These are phyloP conservation scores for Erysimum cheiranthoides DNA, from an alignment of 345 rosid genomes.

Conservation along the genomic window DNA sequence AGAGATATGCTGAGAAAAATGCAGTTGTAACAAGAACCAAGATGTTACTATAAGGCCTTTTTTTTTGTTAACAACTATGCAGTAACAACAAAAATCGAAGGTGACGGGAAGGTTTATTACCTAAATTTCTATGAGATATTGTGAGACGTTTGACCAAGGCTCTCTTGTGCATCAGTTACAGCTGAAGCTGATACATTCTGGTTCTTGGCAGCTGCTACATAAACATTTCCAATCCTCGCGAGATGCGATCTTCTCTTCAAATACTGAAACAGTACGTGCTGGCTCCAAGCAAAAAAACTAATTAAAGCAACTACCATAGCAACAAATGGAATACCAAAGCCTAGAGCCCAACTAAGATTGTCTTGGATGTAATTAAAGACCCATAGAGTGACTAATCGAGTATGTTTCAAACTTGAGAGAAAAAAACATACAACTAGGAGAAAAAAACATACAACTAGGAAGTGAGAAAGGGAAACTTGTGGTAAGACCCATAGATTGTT, in stretches of 20 bases:
- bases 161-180: constrained; percentile 47
- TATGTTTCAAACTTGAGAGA: too few species aligned
- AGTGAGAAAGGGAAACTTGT: too few species aligned
- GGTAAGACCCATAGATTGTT: too few species aligned
- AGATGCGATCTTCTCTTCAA: constrained; percentile 57
- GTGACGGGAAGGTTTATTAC: constrained; percentile 41
- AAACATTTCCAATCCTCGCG: constrained; percentile 60
- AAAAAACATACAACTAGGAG: too few species aligned
- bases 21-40: constrained; percentile 25
- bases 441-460: too few species aligned
- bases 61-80: neutral
- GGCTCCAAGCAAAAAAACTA: constrained; percentile 61
- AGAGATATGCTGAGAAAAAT: constrained; percentile 64
- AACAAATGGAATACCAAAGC: constrained; percentile 75
- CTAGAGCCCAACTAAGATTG: constrained; percentile 79
- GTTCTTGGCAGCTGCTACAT: constrained; percentile 61
- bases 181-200: constrained; percentile 46
- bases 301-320: constrained; percentile 62
- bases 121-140: constrained; percentile 52
- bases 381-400: constrained; percentile 43
- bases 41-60: neutral
- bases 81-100: constrained; percentile 5
- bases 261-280: constrained; percentile 61
- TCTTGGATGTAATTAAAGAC: constrained; percentile 73
- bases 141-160: constrained; percentile 42